Evolutionary conservation across 352 stramenopile genomes (phyloP).

Genomic region (Halophytophthora polymorphica): DNA sequence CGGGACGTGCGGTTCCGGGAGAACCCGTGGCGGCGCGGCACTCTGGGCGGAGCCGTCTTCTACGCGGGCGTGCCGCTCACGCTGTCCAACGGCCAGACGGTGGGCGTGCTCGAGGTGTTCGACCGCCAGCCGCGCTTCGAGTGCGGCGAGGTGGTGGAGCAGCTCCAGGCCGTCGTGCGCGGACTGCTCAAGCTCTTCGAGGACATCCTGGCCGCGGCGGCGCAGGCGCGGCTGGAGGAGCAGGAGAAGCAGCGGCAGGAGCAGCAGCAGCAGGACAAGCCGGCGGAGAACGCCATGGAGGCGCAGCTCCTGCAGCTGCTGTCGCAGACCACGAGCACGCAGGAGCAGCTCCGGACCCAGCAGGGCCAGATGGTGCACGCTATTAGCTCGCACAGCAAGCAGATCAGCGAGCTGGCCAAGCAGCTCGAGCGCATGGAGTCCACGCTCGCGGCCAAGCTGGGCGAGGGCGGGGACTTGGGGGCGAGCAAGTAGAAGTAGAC

Average conservation of each 20-base stretch:
- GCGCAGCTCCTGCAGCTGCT: conserved; percentile 67
- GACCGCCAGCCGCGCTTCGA: conserved; percentile 46
- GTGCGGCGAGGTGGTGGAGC: conserved; percentile 59
- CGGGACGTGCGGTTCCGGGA: conserved; percentile 61
- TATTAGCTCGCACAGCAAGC: conserved; percentile 70
- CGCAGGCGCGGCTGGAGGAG: conserved; percentile 17
- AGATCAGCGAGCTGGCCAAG: conserved; percentile 77
- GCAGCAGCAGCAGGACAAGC: conserved; percentile 18
- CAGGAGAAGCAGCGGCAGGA: conserved; percentile 17
- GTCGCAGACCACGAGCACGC: conserved; percentile 76
- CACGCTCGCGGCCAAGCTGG: conserved; percentile 60
- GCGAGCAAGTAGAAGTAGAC: too few relatives aligned
- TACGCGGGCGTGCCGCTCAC: conserved; percentile 81
- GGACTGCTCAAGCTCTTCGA: conserved; percentile 73
- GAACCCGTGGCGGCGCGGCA: conserved; percentile 57
- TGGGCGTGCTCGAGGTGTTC: conserved; percentile 73
- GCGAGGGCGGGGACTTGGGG: conserved; percentile 5
- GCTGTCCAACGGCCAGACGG: conserved; percentile 62
- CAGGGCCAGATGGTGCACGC: conserved; percentile 80
- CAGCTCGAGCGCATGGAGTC: conserved; percentile 79
- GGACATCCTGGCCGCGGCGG: conserved; percentile 47
- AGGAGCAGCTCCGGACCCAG: conserved; percentile 78
- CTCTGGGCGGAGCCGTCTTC: conserved; percentile 44
- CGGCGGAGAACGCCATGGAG: conserved; percentile 69
- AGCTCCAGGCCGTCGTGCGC: conserved; percentile 74